Conservation (phyloP, 495 filamentous ascomycete genomes). For the Antarctomyces pellizariae region DNA sequence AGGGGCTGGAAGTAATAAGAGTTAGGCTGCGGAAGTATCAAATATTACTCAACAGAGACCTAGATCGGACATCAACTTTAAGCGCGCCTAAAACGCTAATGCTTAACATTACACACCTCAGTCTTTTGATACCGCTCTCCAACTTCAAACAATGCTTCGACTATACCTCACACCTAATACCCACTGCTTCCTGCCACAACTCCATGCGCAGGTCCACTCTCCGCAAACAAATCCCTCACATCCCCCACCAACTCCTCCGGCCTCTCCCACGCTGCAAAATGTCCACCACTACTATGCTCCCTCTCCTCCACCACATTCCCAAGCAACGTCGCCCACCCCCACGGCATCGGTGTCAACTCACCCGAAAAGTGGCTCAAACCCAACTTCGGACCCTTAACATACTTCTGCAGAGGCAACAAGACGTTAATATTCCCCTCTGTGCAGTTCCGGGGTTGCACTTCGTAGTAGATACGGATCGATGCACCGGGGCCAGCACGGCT, state of each 20-base stretch:
- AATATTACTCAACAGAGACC: too few species aligned
- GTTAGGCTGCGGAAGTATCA: too few species aligned
- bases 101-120: too few species aligned
- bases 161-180: slow-evolving; percentile 8
- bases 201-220: slow-evolving; percentile 16
- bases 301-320: slow-evolving; percentile 31
- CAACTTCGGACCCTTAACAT: slow-evolving; percentile 24
- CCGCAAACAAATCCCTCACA: slow-evolving; percentile 31
- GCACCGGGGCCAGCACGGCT: slow-evolving; percentile 30
- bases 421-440: slow-evolving; percentile 8
- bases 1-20: too few species aligned
- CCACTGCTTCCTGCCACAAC: slow-evolving; percentile 14
- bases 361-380: slow-evolving; percentile 27
- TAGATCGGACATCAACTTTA: too few species aligned
- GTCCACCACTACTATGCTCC: slow-evolving; percentile 29
- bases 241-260: slow-evolving; percentile 30
- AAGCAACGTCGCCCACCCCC: slow-evolving; percentile 22
- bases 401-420: slow-evolving; percentile 8
- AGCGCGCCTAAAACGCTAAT: too few species aligned
- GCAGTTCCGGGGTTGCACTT: slow-evolving; percentile 15
- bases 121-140: too few species aligned
- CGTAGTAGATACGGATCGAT: slow-evolving; percentile 36
- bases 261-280: slow-evolving; percentile 37
- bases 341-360: slow-evolving; percentile 27
- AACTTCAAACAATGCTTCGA: too few species aligned